Evolutionary conservation across 805 yeast genomes (phyloP), one percentile per base, ranked within the genome.

Genomic region (Saccharomycopsis sp.): DNA sequence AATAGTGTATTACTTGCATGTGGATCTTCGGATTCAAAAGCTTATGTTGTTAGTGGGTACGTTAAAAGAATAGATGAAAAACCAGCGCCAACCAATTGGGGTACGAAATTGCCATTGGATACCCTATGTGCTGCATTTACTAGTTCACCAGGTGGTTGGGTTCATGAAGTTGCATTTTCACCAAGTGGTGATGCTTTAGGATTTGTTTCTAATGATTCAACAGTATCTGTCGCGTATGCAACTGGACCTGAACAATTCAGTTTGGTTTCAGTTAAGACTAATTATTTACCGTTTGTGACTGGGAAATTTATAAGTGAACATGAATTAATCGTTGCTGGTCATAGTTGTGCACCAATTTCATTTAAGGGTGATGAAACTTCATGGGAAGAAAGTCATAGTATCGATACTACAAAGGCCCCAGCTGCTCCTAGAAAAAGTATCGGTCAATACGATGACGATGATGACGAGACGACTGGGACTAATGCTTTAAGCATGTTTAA

Each of bases 1-100:
- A 93, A 93, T 65, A 81, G 80, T 56, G 94, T 93, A 20, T 69
- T 93, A 49, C 69, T 93, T 51, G 93, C 94, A 2, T 73, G 84
- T 38, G 97, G 97, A 20, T 86, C 96, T 19, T 85, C 96, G 5
- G 97, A 90, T 60, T 95, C 96, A 22, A 94, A 83, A 57, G 85
- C 84, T 38, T 72, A 96, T 49, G 95, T 90, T 27, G 87, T 89
- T 54, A 82, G 95, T 13, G 86, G 94, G 6, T 93, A 72, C 62
- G 72, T 93, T 60, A 93, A 93, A 67, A 87, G 93, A 4, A 72
- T 90, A 52, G 99, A 93, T 59, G 66, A 74, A 33, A 85, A 85
- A 57, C 96, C 96, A 1, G 77, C 68, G 22, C 76, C 93, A 2
- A 68, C 90, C 0, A 78, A 77, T 20, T 93, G 98, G 97, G 99